Evolutionary conservation across 2,329 filamentous ascomycete genomes (phyloP).

Genomic region (Akanthomyces dipterigenus): DNA sequence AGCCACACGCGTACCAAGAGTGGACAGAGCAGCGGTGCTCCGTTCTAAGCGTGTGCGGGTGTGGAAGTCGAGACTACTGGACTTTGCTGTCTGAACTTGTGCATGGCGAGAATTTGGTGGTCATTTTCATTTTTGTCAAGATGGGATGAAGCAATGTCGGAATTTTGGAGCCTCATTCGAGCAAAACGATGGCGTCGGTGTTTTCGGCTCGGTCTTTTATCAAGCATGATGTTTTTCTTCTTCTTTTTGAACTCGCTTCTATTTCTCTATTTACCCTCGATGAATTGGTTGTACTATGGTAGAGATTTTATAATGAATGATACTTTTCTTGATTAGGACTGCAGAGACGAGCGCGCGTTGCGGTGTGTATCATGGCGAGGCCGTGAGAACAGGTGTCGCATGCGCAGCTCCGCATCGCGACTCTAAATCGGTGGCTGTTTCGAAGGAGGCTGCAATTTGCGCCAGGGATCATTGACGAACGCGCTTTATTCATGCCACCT

Average conservation of each 20-base stretch:
- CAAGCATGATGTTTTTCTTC: constrained; percentile 6
- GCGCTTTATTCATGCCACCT: neutral
- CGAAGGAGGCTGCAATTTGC: neutral
- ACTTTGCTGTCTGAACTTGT: constrained; percentile 2
- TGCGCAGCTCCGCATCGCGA: neutral
- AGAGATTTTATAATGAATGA: constrained; percentile 12
- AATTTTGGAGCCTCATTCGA: constrained; percentile 4
- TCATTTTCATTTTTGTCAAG: constrained; percentile 13
- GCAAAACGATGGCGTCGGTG: constrained; percentile 11
- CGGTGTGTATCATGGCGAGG: neutral
- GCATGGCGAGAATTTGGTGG: constrained; percentile 15
- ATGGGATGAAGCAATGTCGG: constrained; percentile 10
- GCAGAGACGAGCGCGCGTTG: neutral
- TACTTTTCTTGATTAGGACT: neutral
- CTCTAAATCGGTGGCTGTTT: neutral
- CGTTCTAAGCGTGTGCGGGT: constrained; percentile 21
- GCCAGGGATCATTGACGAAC: neutral
- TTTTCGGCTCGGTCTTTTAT: constrained; percentile 16
- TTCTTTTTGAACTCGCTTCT: neutral
- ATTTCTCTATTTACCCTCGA: neutral
- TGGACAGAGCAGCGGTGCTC: constrained; percentile 15
- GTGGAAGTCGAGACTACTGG: neutral
- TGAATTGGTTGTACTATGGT: constrained; percentile 13
- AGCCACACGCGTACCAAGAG: constrained; percentile 53
- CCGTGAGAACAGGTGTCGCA: neutral